Evolutionary conservation across 1,284 basidiomycete species (phyloP).

Genomic region (Microbotryomycetes sp.): DNA sequence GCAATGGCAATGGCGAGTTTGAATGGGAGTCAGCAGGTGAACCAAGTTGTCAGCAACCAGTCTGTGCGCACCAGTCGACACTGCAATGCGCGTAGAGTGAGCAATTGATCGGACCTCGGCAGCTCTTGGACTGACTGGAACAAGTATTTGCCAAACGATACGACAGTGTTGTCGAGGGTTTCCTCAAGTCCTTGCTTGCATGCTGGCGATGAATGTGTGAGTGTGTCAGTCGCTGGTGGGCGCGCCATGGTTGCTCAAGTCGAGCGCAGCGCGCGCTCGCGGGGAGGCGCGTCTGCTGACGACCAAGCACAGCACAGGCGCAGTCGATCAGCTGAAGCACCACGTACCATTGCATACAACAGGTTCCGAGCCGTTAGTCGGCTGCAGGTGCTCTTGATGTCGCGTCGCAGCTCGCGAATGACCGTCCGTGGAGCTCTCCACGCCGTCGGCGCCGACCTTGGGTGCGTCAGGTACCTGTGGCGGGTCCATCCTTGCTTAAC

Average conservation of each 20-base stretch:
- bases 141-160: slow-evolving; percentile 32
- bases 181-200: slow-evolving; percentile 33
- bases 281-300: not conserved
- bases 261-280: not conserved
- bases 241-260: too few species aligned
- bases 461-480: too few species aligned
- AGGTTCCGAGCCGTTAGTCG: not conserved
- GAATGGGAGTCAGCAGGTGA: too few species aligned
- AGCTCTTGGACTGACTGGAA: slow-evolving; percentile 25
- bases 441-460: too few species aligned
- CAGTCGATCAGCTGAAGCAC: too few species aligned
- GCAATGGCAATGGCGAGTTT: too few species aligned
- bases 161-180: slow-evolving; percentile 30
- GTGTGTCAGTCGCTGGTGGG: not conserved
- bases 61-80: slow-evolving; percentile 23
- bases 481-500: too few species aligned
- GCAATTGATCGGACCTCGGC: not conserved
- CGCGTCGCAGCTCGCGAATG: not conserved
- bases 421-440: too few species aligned
- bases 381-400: not conserved
- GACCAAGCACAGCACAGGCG: too few species aligned
- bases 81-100: not conserved
- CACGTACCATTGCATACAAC: slow-evolving; percentile 22
- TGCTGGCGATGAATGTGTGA: slow-evolving; percentile 3
- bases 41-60: not conserved